A percentile compares a stretch with the other conserved stretches of the same genome.
Evolutionary conservation across 805 yeast genomes (phyloP).

Genomic region (Candida ascalaphidarum): DNA sequence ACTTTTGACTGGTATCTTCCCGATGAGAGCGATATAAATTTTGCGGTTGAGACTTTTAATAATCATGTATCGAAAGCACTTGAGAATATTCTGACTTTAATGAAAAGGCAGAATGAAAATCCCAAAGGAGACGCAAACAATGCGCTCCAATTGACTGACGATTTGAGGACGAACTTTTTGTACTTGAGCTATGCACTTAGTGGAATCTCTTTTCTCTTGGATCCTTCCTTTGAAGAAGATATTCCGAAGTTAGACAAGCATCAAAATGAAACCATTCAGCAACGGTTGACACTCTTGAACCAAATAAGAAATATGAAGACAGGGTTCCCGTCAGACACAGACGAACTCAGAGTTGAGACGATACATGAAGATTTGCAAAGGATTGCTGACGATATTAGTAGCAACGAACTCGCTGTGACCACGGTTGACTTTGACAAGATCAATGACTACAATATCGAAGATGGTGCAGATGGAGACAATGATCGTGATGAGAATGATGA

Average conservation of each 20-base stretch:
- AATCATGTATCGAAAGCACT: constrained; percentile 37
- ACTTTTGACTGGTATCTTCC: constrained; percentile 76
- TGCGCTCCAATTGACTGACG: constrained; percentile 37
- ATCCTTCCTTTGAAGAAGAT: constrained; percentile 54
- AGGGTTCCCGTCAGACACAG: too few species aligned
- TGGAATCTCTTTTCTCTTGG: constrained; percentile 66
- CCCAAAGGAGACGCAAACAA: constrained; percentile 6
- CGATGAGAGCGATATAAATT: constrained; percentile 39
- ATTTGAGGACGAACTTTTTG: constrained; percentile 44
- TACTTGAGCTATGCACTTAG: constrained; percentile 54
- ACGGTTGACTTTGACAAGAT: constrained; percentile 9
- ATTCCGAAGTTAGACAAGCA: constrained; percentile 28
- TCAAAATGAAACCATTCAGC: constrained; percentile 22
- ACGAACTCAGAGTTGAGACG: constrained; percentile 17
- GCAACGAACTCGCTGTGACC: constrained; percentile 11
- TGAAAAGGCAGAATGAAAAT: constrained; percentile 13
- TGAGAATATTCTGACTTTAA: constrained; percentile 28
- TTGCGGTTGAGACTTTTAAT: constrained; percentile 54
- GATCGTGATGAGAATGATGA: background rate
- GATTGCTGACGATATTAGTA: constrained; percentile 22
- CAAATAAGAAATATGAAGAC: constrained; percentile 21
- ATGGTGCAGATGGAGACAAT: background rate
- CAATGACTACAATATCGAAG: constrained; percentile 1
- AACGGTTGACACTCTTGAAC: constrained; percentile 23
- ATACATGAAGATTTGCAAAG: constrained; percentile 24